Base-by-base conservation (phyloP, 1,139 yeast genomes). In the Hyphopichia burtonii region DNA sequence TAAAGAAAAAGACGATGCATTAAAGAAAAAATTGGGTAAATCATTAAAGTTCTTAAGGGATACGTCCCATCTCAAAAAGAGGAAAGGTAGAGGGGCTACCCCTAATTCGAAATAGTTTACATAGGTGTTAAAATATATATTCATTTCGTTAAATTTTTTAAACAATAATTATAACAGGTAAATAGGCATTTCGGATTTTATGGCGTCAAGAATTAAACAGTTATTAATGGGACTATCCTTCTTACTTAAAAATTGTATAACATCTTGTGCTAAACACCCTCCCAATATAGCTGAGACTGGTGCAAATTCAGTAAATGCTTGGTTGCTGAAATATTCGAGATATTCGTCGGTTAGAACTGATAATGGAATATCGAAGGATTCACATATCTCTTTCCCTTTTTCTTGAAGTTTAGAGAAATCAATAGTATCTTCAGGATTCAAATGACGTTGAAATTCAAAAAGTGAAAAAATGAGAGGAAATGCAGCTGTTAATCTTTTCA, bases 221-320 rank as follows among this genome's bases (percentile, higher is more conserved):
- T 94, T 93, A 56, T 89, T 91, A 34, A 91, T 73, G 1, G 98
- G 96, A 41, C 83, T 75, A 51, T 87, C 91, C 52, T 83, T 82
- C 50, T 78, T 78, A 40, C 95, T 85, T 44, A 93, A 66, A 41
- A 76, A 82, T 61, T 93, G 95, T 36, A 93, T 86, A 9, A 90
- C 85, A 59, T 93, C 97, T 62, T 93, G 99, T 1, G 96, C 88
- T 31, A 93, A 65, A 3, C 88, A 76, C 1, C 99, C 99, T 9
- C 99, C 99, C 9, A 93, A 56, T 2, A 93, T 79, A 0, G 99
- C 96, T 9, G 96, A 83, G 0, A 85, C 83, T 0, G 98, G 96
- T 2, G 93, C 76, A 49, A 87, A 78, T 57, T 93, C 96, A 1
- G 88, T 71, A 45, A 74, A 78, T 5, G 78, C 76, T 51, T 84